Conservation (phyloP, 1,284 basidiomycete genomes). For the Tylopilus sp. region DNA sequence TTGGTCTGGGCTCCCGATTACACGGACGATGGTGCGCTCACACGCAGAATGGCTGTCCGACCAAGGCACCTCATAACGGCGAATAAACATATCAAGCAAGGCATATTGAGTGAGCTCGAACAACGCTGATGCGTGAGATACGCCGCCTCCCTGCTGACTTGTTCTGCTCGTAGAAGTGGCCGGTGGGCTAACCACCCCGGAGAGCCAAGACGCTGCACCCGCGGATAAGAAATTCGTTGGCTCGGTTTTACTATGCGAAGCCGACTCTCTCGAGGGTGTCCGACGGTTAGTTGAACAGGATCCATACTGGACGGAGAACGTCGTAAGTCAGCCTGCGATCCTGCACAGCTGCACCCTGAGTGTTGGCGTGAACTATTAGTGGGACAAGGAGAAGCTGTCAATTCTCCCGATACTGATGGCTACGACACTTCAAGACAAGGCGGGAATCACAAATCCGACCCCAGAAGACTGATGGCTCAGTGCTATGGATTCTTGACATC, state of each 20-base stretch:
- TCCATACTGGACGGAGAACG: constrained; percentile 51
- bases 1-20: constrained; percentile 54
- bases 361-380: constrained; percentile 22
- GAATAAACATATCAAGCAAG: constrained; percentile 39
- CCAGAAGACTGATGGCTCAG: constrained; percentile 15
- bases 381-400: constrained; percentile 40
- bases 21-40: constrained; percentile 46
- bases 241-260: constrained; percentile 48
- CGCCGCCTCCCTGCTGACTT: constrained; percentile 5
- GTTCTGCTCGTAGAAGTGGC: constrained; percentile 39
- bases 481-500: background rate
- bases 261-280: constrained; percentile 46
- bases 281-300: constrained; percentile 48
- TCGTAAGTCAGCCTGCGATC: constrained; percentile 40
- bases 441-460: constrained; percentile 21
- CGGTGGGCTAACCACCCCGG: constrained; percentile 45
- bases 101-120: constrained; percentile 29
- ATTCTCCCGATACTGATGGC: constrained; percentile 43
- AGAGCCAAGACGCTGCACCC: constrained; percentile 33
- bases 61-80: constrained; percentile 42
- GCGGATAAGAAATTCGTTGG: constrained; percentile 46
- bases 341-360: constrained; percentile 3
- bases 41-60: constrained; percentile 47
- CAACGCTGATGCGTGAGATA: constrained; percentile 1
- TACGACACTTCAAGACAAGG: constrained; percentile 31